Conservation (phyloP, 192 early-diverging fungal genomes). For the Obelidium mucronatum region DNA sequence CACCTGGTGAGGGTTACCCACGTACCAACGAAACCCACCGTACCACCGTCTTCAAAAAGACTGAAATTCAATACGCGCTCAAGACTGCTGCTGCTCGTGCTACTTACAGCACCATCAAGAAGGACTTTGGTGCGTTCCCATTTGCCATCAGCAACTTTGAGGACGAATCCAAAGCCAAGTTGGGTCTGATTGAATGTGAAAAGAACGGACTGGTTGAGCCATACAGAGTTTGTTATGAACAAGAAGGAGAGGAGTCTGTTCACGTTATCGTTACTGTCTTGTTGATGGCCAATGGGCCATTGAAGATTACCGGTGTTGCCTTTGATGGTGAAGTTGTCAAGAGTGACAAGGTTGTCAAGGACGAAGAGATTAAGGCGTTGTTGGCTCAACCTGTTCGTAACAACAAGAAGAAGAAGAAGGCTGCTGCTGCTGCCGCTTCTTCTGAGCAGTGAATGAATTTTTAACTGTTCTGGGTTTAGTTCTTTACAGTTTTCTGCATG, state of each 20-base stretch:
- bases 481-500: no score
- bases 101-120: constrained; percentile 76
- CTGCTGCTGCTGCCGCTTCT: not conserved
- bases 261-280: constrained; percentile 94
- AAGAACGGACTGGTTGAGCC: constrained; percentile 82
- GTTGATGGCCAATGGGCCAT: constrained; percentile 85
- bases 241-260: constrained; percentile 79
- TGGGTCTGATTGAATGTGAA: constrained; percentile 91
- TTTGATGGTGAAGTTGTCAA: constrained; percentile 81
- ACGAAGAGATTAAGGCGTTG: constrained; percentile 79
- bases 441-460: not conserved
- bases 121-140: constrained; percentile 84
- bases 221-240: constrained; percentile 86
- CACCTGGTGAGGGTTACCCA: constrained; percentile 85
- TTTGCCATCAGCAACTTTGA: constrained; percentile 86
- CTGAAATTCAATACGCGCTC: constrained; percentile 77
- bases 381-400: constrained; percentile 55
- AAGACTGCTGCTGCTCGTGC: constrained; percentile 87
- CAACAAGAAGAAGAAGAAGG: constrained; percentile 47
- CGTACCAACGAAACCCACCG: constrained; percentile 69
- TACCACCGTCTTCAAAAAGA: constrained; percentile 89
- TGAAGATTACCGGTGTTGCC: constrained; percentile 79
- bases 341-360: constrained; percentile 86
- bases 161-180: constrained; percentile 90
- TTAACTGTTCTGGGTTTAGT: no score